phyloP scores from a whole-genome alignment of 306 rosid genomes.

The Malus fusca region DNA sequence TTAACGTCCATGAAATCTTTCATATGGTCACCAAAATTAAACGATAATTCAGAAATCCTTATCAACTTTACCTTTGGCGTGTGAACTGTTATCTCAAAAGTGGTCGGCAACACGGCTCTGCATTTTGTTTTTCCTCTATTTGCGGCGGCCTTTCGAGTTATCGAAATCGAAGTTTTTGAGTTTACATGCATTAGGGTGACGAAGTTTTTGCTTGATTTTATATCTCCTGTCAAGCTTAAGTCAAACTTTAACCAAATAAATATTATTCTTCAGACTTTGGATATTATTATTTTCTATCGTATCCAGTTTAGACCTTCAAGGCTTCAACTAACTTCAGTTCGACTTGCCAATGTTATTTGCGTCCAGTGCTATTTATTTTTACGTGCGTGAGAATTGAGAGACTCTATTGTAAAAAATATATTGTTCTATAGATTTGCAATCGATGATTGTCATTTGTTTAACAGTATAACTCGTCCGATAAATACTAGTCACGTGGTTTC shows the following conservation, averaged over 20 bases:
- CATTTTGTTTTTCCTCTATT: not conserved
- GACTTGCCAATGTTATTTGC: not conserved
- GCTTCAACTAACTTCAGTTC: not conserved
- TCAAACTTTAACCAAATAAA: not conserved
- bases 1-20: too few species aligned
- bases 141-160: not conserved
- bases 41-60: constrained; percentile 13
- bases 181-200: not conserved
- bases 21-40: not conserved
- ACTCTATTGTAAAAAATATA: not conserved
- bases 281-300: too few species aligned
- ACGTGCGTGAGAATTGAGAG: too few species aligned
- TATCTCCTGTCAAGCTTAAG: not conserved
- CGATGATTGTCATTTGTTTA: too few species aligned
- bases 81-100: constrained; percentile 1
- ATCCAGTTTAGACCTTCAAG: not conserved
- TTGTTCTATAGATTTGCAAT: too few species aligned
- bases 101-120: not conserved
- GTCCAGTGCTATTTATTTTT: not conserved
- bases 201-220: not conserved
- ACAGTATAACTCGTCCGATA: not conserved
- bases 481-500: not conserved
- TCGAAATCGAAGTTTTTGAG: not conserved
- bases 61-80: constrained; percentile 7
- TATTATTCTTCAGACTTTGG: not conserved